A percentile compares a stretch with the other conserved stretches of the same genome.
Conservation (phyloP, 2,329 filamentous ascomycete species). For the Aspergillus sp. region DNA sequence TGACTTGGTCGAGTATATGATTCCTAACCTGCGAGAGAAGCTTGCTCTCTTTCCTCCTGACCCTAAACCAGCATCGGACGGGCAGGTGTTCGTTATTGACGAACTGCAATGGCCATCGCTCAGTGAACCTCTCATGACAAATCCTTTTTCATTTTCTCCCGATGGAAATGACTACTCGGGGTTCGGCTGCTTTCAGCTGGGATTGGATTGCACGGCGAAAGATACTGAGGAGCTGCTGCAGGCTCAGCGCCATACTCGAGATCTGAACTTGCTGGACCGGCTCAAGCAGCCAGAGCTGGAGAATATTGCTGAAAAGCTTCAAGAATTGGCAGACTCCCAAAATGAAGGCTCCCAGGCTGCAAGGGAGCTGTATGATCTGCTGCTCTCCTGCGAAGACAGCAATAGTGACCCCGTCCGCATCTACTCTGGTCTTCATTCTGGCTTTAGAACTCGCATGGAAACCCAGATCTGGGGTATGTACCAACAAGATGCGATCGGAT, state of each 20-base stretch:
- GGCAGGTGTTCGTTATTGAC: slow-evolving; percentile 14
- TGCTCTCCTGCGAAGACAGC: slow-evolving; percentile 4
- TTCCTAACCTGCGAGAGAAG: slow-evolving; percentile 8
- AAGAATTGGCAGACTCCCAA: slow-evolving; percentile 12
- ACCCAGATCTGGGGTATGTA: slow-evolving; percentile 22
- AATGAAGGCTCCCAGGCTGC: not conserved
- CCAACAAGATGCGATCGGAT: slow-evolving; percentile 11
- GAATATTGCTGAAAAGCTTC: slow-evolving; percentile 18
- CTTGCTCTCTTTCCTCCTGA: slow-evolving; percentile 6
- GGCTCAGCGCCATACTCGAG: slow-evolving; percentile 22
- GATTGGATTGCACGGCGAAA: slow-evolving; percentile 20
- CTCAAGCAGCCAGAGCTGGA: slow-evolving; percentile 20
- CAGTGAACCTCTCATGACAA: slow-evolving; percentile 11
- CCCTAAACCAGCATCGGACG: not conserved
- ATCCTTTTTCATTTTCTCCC: slow-evolving; percentile 23
- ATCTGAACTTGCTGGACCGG: slow-evolving; percentile 22
- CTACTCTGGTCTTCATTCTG: slow-evolving; percentile 24
- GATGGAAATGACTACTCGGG: slow-evolving; percentile 23
- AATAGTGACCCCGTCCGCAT: slow-evolving; percentile 15
- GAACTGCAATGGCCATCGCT: slow-evolving; percentile 15
- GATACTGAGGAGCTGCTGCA: slow-evolving; percentile 25
- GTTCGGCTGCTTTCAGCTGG: slow-evolving; percentile 30
- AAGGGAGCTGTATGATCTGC: slow-evolving; percentile 11
- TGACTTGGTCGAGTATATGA: slow-evolving; percentile 7
- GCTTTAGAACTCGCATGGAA: slow-evolving; percentile 20